Evolutionary conservation across 805 yeast genomes (phyloP).

Genomic region (Starmerella floris): DNA sequence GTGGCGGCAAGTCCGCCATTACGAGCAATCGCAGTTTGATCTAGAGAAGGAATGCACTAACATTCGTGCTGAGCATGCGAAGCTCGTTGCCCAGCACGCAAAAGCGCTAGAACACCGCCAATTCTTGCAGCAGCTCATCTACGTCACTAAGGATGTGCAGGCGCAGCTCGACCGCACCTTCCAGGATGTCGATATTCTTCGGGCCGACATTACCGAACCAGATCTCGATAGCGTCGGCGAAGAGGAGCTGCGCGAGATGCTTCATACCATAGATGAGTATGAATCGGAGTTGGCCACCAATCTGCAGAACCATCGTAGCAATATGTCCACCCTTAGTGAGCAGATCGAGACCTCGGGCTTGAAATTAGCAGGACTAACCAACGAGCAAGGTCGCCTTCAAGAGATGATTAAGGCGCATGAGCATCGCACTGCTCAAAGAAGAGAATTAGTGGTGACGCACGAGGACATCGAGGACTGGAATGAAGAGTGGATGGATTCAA

Average conservation of each 20-base stretch:
- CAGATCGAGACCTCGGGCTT: neutral
- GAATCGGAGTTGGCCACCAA: conserved; percentile 1
- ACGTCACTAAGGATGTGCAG: conserved; percentile 3
- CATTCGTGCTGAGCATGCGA: conserved; percentile 14
- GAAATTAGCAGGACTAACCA: conserved; percentile 2
- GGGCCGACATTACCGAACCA: neutral
- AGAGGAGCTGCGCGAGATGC: conserved; percentile 2
- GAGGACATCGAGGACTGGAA: conserved; percentile 1
- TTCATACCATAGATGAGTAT: conserved; percentile 3
- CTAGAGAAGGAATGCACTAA: neutral
- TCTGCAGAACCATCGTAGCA: neutral
- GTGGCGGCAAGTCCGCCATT: conserved; percentile 1
- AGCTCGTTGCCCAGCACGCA: conserved; percentile 35
- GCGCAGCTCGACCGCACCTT: neutral
- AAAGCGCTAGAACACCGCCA: conserved; percentile 7
- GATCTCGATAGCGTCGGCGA: conserved; percentile 15
- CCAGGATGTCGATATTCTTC: conserved; percentile 3
- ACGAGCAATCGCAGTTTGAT: neutral
- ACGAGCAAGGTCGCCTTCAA: conserved; percentile 14
- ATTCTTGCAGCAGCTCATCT: conserved; percentile 7
- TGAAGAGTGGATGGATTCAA: neutral
- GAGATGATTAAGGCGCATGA: conserved; percentile 8
- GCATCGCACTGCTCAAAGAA: neutral
- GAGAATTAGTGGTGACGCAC: neutral
- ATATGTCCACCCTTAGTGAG: neutral